phyloP scores from a whole-genome alignment of 495 filamentous ascomycete genomes.

The Neurospora sp. region DNA sequence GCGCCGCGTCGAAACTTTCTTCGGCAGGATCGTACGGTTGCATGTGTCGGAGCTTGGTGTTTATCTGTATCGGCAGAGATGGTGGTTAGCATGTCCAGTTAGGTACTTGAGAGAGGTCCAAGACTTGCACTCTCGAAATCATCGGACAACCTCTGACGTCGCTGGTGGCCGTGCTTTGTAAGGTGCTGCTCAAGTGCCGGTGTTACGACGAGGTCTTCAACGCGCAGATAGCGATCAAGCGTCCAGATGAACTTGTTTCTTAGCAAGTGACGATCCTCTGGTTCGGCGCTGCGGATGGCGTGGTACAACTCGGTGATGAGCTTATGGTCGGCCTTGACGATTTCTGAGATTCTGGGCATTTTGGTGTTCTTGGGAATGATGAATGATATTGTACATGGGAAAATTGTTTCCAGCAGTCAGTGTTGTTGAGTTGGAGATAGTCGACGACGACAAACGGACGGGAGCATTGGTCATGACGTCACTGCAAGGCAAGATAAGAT shows the following conservation, averaged over 20 bases:
- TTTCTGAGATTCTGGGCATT: conserved; percentile 20
- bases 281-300: conserved; percentile 5
- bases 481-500: neutral
- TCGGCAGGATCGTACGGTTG: conserved; percentile 9
- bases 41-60: conserved; percentile 19
- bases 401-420: neutral
- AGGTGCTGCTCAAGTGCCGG: conserved; percentile 18
- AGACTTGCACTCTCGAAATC: conserved; percentile 20
- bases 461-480: neutral
- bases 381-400: neutral
- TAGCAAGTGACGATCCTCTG: conserved; percentile 6
- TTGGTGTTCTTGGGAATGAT: neutral
- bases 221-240: conserved; percentile 17
- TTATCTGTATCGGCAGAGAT: conserved; percentile 9
- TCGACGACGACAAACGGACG: neutral
- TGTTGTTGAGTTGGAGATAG: neutral
- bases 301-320: conserved; percentile 10
- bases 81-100: neutral
- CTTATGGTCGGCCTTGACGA: conserved; percentile 15
- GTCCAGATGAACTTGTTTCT: conserved; percentile 17
- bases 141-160: conserved; percentile 13
- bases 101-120: neutral
- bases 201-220: conserved; percentile 20
- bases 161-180: conserved; percentile 6
- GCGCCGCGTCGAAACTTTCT: conserved; percentile 13